These are phyloP conservation scores for Hordeum marinum DNA, from an alignment of 176 grass and related monocot genomes.

Conservation along the genomic window DNA sequence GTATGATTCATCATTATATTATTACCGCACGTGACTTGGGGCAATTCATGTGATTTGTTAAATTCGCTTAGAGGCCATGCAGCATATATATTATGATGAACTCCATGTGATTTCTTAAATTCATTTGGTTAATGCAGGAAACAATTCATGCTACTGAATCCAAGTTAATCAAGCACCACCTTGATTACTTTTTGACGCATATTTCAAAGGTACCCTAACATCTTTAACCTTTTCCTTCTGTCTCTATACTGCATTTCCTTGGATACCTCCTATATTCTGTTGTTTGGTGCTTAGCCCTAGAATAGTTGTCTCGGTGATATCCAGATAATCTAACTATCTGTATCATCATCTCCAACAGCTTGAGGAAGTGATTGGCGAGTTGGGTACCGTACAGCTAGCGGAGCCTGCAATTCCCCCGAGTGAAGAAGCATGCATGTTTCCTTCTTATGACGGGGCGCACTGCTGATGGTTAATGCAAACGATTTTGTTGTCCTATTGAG, in stretches of 20 bases:
- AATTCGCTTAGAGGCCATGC: no score
- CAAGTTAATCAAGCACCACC: constrained; percentile 56
- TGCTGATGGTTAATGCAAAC: not conserved
- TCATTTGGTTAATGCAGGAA: constrained; percentile 47
- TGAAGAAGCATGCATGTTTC: not conserved
- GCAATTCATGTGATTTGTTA: not conserved
- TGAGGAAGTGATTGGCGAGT: not conserved
- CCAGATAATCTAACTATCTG: not conserved
- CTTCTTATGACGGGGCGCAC: not conserved
- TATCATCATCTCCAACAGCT: not conserved
- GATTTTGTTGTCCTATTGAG: not conserved
- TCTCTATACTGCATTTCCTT: not conserved
- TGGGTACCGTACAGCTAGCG: not conserved
- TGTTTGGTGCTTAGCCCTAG: not conserved
- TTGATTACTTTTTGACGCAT: constrained; percentile 86
- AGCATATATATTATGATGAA: no score
- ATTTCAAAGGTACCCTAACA: constrained; percentile 68
- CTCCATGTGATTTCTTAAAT: not conserved
- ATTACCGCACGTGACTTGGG: not conserved
- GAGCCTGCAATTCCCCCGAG: not conserved
- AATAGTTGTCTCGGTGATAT: not conserved
- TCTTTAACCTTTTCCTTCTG: not conserved
- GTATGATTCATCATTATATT: not conserved
- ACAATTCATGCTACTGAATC: constrained; percentile 72
- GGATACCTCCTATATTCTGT: not conserved